Evolutionary conservation across 1,284 basidiomycete species (phyloP), one percentile per base, ranked within the genome.

Genomic region (Wolfiporia cocos): DNA sequence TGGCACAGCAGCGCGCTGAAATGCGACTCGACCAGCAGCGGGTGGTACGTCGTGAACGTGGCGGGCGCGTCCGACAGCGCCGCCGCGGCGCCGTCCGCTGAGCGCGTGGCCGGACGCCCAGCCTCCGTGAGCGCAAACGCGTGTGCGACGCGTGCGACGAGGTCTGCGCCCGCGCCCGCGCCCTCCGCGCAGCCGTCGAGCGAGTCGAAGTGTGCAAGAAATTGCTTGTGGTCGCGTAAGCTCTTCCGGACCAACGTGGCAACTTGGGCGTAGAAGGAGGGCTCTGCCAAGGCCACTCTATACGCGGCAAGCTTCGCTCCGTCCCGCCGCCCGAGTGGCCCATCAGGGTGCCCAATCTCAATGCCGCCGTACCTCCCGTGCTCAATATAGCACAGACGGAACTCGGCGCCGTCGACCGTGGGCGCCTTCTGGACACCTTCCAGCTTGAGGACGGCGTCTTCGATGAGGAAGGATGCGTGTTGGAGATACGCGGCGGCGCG

Each of bases 21-120:
- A 56, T 86, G 81, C 5, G 86, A 79, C 58, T 92, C 88, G 44
- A 90, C 81, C 37, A 91, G 74, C 26, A 91, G 70, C 6, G 88
- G 88, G 52, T 92, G 88, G 56, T 91, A 92, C 1, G 87, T 88
- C 42, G 88, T 86, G 64, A 86, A 83, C 54, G 74, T 71, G 20
- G 77, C 59, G 1, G 74, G 71, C 5, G 66, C 45, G 46, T 67
- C 55, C 36, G 66, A 55, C 34, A 57, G 45, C 39, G 61, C n/a
- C n/a, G n/a, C n/a, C n/a, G 56, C 29, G 58, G 56, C 20, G 68
- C 46, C 55, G 57, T 26, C 44, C 56, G 58, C 47, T 73, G 75
- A 51, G 64, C 72, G 24, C 81, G 80, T 4, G 79, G 81, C 10
- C 79, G 78, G 29, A 76, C n/a, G n/a, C n/a, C n/a, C 70, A 24